Base-by-base conservation (phyloP, 352 stramenopile genomes). In the Phytophthora agathidicida region DNA sequence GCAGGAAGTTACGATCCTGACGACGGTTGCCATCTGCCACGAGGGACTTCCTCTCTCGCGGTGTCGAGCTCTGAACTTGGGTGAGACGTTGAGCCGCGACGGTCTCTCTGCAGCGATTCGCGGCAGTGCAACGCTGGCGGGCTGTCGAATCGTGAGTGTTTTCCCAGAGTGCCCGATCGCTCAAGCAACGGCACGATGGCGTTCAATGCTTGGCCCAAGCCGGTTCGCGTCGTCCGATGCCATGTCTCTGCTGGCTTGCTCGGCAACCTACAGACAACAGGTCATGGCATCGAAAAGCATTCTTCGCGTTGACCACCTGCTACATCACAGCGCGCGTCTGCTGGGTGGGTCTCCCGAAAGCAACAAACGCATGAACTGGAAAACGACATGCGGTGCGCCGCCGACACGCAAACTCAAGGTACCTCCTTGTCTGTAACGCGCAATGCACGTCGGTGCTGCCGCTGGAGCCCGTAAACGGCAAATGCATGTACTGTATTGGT, bases 181-280 rank as follows among this genome's bases (percentile, higher is more conserved):
- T 65, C 56, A 65, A 65, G 56, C 20, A 58, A 51, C 11, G 39
- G n/a, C 7, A 30, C 44, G 10, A 20, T 46, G 19, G 24, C 56
- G 56, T 49, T 65, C 46, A 46, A 23, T 17, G 47, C 27, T 33
- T 26, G 49, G 48, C 31, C 57, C 57, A 47, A 65, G 57, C 57
- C 57, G 32, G 58, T 61, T 66, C 49, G 49, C 58, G 49, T 61
- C 58, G 57, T 65, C 57, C 56, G 33, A 43, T 49, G 56, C 47
- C 48, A 46, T 53, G 49, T 66, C 27, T 61, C 39, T 65, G 55
- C n/a, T 45, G 48, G 24, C 16, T 41, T 14, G 43, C 14, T 35
- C 31, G 31, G n/a, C n/a, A n/a, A n/a, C n/a, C n/a, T n/a, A n/a
- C n/a, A n/a, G n/a, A 35, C 33, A 48, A 38, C 19, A 24, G 26